Evolutionary conservation across 2,329 filamentous ascomycete species (phyloP), one percentile per base, ranked within the genome.

Genomic region (Lecanicillium sp.): DNA sequence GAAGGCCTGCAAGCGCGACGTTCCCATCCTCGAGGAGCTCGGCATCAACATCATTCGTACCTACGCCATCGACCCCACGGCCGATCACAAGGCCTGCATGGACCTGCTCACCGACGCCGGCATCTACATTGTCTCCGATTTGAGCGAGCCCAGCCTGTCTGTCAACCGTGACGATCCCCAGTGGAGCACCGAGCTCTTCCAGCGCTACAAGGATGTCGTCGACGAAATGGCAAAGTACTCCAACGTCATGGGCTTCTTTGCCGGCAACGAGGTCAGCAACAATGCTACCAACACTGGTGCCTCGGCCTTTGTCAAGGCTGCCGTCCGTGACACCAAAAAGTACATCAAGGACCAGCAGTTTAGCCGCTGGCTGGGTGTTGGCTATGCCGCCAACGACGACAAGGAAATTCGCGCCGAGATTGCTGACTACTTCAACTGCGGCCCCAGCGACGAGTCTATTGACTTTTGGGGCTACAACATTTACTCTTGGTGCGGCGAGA

Each of bases 391-490:
- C 64, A 92, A 94, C 64, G 92, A 96, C 52, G 89, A 95, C 62
- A 74, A 79, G 29, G 73, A 78, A 16, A 94, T 95, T 52, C 85
- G 92, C 61, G 72, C 72, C 48, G 71, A 87, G 54, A 78, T 96
- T 56, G 85, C 87, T 50, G 69, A 87, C 58, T 98, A 94, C 75
- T 95, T 98, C 70, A 89, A 95, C 73, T 98, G 92, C 58, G 85
- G 89, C 44, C 41, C 53, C 3, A 62, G 77, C 44, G 58, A 70
- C 25, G 66, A 70, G 8, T 55, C 83, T 44, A 95, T 96, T 49
- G 92, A 98, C 65, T 96, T 94, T 73, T 98, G 89, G 85, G 92
- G 92, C 43, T 96, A 96, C 82, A 98, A 98, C 74, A 95, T 96
- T 68, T 98, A 98, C 75, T 94, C 89, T 38, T 98, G 92, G 92